Evolutionary conservation across 148 eudicot species (phyloP), one percentile per base, ranked within the genome.

Genomic region (Spergularia bocconei): DNA sequence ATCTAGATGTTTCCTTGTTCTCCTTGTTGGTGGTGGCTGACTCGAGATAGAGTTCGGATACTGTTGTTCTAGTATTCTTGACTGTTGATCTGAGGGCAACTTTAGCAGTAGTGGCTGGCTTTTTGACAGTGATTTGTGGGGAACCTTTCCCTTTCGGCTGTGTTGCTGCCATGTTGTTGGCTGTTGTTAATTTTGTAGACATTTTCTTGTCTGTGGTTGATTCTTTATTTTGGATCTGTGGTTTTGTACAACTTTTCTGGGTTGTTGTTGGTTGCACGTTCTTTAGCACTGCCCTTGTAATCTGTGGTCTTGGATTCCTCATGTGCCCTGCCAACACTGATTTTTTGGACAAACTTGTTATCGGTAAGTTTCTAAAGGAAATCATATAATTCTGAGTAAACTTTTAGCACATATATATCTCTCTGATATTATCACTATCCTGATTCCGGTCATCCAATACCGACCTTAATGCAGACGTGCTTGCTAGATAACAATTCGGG

Each of bases 31-130:
- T 39, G 29, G 3, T 16, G 76, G 13, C 54, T 36, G 50, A 56
- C 48, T 64, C 53, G 13, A 67, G 58, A 50, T 66, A 39, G 17
- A 81, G 77, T 41, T 72, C 50, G 8, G 83, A 72, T 13, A 77
- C 61, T 11, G 70, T 72, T 53, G 77, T 76, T 68, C 66, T 65
- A 0, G 77, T 81, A 33, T 29, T 72, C 67, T 52, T 68, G 29
- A 81, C 77, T 23, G 83, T 72, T 54, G 83, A 67, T 67, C 25
- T 67, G 33, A 65, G 72, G 14, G 76, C 71, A 47, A 80, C 73
- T 51, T 80, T 67, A 10, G 73, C 69, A 36, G 77, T 52, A 50
- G 63, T 5, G 0, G 63, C 64, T 36, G 72, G 52, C 19, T 54
- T 70, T 7, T 72, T 76, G 21, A 55, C 29, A 1, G 63, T 44